These are phyloP conservation scores for Trypanosomatidae sp. DNA, from an alignment of 208 protist genomes.

Conservation along the genomic window DNA sequence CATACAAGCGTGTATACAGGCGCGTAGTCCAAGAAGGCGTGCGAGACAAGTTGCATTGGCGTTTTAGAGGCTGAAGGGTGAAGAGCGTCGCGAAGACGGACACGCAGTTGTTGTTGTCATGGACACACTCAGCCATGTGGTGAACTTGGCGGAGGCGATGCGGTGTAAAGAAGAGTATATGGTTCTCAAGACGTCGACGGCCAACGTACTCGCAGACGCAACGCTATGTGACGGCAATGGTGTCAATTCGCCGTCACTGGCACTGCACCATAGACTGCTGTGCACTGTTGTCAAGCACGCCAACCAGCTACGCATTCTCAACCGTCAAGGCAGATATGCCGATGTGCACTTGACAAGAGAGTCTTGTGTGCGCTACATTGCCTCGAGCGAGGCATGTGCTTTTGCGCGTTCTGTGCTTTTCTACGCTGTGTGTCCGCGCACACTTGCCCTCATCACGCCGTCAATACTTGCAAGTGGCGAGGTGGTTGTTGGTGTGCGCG, in stretches of 20 bases:
- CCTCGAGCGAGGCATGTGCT: constrained; percentile 36
- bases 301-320: constrained; percentile 68
- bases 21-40: no score
- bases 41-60: no score
- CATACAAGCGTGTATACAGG: no score
- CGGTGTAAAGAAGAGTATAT: not conserved
- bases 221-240: constrained; percentile 35
- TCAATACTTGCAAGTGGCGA: constrained; percentile 54
- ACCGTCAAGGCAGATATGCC: constrained; percentile 48
- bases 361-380: constrained; percentile 31
- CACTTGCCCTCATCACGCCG: constrained; percentile 45
- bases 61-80: no score
- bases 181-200: not conserved
- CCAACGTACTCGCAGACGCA: constrained; percentile 21
- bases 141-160: constrained; percentile 1
- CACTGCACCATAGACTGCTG: constrained; percentile 45
- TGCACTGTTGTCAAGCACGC: constrained; percentile 76
- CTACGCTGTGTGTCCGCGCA: constrained; percentile 54
- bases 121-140: no score
- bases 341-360: constrained; percentile 35
- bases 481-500: constrained; percentile 22
- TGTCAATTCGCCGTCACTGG: constrained; percentile 23
- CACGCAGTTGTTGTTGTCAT: no score
- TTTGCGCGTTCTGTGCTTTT: constrained; percentile 41
- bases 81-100: no score